Conservation (phyloP, 1,284 basidiomycete genomes). For the Chondrostereum purpureum region DNA sequence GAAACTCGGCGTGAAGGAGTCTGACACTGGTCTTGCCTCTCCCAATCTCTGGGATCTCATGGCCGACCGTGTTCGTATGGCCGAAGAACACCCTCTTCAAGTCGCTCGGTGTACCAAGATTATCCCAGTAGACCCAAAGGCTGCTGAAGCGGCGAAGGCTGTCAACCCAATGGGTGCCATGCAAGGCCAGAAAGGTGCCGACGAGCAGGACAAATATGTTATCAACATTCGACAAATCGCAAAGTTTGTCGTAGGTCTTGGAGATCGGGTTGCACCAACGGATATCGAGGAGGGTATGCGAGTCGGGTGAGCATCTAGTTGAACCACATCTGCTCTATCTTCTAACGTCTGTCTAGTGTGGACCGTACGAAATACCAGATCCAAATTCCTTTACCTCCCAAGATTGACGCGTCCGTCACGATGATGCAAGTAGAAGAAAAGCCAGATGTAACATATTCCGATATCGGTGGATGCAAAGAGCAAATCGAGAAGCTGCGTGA, state of each 20-base stretch:
- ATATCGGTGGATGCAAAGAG: slow-evolving; percentile 98
- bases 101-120: slow-evolving; percentile 99
- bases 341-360: slow-evolving; percentile 42
- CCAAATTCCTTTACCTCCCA: slow-evolving; percentile 98
- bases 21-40: slow-evolving; percentile 93
- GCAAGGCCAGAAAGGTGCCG: slow-evolving; percentile 84
- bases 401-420: slow-evolving; percentile 98
- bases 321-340: neutral
- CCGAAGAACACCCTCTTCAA: slow-evolving; percentile 89
- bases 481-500: slow-evolving; percentile 99
- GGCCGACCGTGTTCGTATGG: slow-evolving; percentile 85
- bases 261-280: slow-evolving; percentile 93
- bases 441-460: slow-evolving; percentile 97
- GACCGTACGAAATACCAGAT: slow-evolving; percentile 98
- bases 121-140: slow-evolving; percentile 73
- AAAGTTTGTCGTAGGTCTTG: slow-evolving; percentile 97
- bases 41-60: slow-evolving; percentile 96
- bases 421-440: slow-evolving; percentile 99
- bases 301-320: slow-evolving; percentile 68
- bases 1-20: slow-evolving; percentile 98
- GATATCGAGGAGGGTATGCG: slow-evolving; percentile 99
- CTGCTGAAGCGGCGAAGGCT: slow-evolving; percentile 67
- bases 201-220: slow-evolving; percentile 98
- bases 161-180: slow-evolving; percentile 68
- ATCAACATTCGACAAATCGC: slow-evolving; percentile 99